Evolutionary conservation across 2,329 filamentous ascomycete genomes (phyloP), one percentile per base, ranked within the genome.

Genomic region (Penicillium sclerotigenum): DNA sequence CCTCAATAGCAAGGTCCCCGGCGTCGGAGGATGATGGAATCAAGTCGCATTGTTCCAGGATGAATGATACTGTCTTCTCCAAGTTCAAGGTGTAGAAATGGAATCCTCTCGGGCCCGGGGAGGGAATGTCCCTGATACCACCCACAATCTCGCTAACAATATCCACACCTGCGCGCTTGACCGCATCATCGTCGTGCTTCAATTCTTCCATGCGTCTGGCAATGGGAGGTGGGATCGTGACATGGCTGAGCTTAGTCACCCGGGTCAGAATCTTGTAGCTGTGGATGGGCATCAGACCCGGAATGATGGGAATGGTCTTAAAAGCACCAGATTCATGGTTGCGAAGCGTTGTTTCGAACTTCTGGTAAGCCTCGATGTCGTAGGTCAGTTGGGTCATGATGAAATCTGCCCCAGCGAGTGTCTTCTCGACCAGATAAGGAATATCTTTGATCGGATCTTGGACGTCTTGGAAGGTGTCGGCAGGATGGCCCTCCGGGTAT

Each of bases 311-410:
- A 24, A 97, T 89, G 3, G 83, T 85, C 75, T 89, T 90, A 77
- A 99, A 97, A 3, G 83, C 82, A 4, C 91, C 91, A 68, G 90
- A 95, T 46, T 90, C 85, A 68, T 99, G 91, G 51, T 87, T 83
- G 58, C 91, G 81, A 63, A 99, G 74, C 48, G 81, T 83, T 61
- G 79, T 82, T 76, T 97, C 93, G 68, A 95, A 97, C 33, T 79
- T 79, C 53, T 87, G 83, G 71, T 95, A 99, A 18, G 90, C 90
- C 4, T 89, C 81, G 24, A 91, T 83, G 70, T 97, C 91, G 73
- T 96, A 99, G 75, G 97, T 97, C 9, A 99, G 81, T 74, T 99
- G 94, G 0, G 94, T 97, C 90, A 99, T 96, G 75, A 99, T 89
- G 70, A 99, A 99, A 75, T 97, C 92, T 48, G 92, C 94, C 1